These are phyloP conservation scores for Solanum etuberosum DNA, from an alignment of 257 asterid genomes.

Conservation along the genomic window DNA sequence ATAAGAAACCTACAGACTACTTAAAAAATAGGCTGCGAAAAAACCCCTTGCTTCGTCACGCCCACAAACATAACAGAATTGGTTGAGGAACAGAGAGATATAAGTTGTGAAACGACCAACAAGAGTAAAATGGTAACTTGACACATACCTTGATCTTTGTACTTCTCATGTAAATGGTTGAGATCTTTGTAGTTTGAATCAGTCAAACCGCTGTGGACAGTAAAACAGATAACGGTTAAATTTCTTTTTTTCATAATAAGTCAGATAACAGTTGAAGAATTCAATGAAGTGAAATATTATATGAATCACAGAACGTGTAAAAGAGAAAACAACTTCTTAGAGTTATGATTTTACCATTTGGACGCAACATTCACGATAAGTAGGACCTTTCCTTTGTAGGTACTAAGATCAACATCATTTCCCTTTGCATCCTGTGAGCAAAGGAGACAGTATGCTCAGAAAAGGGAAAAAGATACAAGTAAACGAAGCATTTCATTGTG, in stretches of 20 bases:
- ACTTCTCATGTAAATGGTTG: slow-evolving; percentile 49
- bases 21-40: neutral
- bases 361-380: slow-evolving; percentile 71
- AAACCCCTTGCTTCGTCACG: neutral
- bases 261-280: neutral
- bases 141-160: slow-evolving; percentile 55
- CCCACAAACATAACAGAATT: neutral
- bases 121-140: neutral
- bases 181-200: slow-evolving; percentile 75
- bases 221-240: neutral
- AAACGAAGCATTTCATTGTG: neutral
- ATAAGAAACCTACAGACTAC: neutral
- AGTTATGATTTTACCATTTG: slow-evolving; percentile 32
- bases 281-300: neutral
- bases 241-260: too few relatives aligned
- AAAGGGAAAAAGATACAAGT: neutral
- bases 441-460: neutral
- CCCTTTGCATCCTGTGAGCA: slow-evolving; percentile 45
- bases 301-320: neutral
- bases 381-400: slow-evolving; percentile 52
- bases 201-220: slow-evolving; percentile 68
- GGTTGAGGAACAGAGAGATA: neutral
- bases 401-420: slow-evolving; percentile 32
- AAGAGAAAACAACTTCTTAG: neutral
- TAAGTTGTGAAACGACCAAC: neutral